Base-by-base conservation (phyloP, 805 yeast genomes). In the Starmerella etchellsii region DNA sequence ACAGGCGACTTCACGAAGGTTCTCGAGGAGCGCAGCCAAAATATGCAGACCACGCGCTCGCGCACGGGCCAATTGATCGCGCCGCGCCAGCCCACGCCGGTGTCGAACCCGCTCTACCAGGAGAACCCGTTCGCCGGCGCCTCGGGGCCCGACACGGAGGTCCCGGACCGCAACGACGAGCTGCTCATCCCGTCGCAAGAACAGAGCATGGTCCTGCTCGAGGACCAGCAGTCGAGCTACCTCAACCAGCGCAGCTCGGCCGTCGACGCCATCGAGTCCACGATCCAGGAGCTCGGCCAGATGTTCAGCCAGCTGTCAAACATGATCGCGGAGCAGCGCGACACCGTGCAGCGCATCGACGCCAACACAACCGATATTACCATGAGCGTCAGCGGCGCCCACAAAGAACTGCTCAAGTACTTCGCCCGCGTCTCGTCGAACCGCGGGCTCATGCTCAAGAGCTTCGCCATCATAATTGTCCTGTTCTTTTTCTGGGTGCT, bases 251-350 rank as follows among this genome's bases (percentile, higher is more conserved):
- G 98, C 54, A 78, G 77, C 53, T 60, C 77, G 34, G 98, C 98
- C 0, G 95, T 91, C 38, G 97, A 88, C 57, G 83, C 96, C 0
- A 91, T 91, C 37, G 98, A 91, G 58, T 72, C 84, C n/a, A 91
- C 98, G 0, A 91, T 91, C 46, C 88, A 88, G 55, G 97, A 91
- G 60, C 94, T 91, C 36, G 98, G 98, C 32, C 80, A 81, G 37
- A 68, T 91, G 45, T 91, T 91, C 64, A 88, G 82, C 54, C 98
- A 91, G 61, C 68, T 91, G 53, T 95, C 97, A 4, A 80, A 94
- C 1, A 88, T 91, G 97, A 96, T 91, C 7, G 85, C 82, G 47
- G 97, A 91, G 60, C 98, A 91, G 62, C 88, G 97, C 31, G 98
- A 91, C 54, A 81, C 81, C 14, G 88, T 91, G 42, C 97, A 88